These are phyloP conservation scores for Aspergillus egyptiacus DNA, from an alignment of 495 filamentous ascomycete species.

Conservation along the genomic window DNA sequence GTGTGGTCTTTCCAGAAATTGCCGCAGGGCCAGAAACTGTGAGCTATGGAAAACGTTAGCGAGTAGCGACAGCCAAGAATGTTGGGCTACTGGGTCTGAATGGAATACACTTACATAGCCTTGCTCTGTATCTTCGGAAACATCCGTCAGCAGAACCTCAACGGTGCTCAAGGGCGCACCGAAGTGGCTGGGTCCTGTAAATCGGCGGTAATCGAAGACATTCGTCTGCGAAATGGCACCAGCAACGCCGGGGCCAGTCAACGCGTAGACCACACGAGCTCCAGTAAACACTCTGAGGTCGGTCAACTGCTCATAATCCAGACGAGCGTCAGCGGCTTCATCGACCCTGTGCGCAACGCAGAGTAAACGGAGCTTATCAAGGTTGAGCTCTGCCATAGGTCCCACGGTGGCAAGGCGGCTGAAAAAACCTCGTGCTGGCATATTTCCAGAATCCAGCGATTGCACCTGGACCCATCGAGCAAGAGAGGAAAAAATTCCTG, in stretches of 20 bases:
- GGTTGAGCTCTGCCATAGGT: slow-evolving; percentile 55
- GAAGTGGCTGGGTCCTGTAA: slow-evolving; percentile 60
- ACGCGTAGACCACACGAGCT: slow-evolving; percentile 76
- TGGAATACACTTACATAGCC: slow-evolving; percentile 52
- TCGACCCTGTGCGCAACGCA: slow-evolving; percentile 37
- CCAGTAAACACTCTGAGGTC: slow-evolving; percentile 76
- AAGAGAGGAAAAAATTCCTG: slow-evolving; percentile 48
- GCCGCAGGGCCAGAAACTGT: slow-evolving; percentile 38
- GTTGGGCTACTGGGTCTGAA: neutral
- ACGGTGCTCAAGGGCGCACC: slow-evolving; percentile 73
- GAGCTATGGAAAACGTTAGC: slow-evolving; percentile 23
- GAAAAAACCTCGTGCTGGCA: slow-evolving; percentile 43
- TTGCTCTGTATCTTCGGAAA: slow-evolving; percentile 53
- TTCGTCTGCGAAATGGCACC: slow-evolving; percentile 80
- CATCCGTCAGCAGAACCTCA: slow-evolving; percentile 62
- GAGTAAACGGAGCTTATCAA: slow-evolving; percentile 62
- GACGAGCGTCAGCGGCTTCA: slow-evolving; percentile 27
- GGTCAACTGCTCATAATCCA: slow-evolving; percentile 63
- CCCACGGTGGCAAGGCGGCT: slow-evolving; percentile 48
- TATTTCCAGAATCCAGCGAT: slow-evolving; percentile 63
- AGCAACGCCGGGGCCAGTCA: slow-evolving; percentile 74
- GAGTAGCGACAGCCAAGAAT: neutral
- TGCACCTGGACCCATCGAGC: slow-evolving; percentile 65
- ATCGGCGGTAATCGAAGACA: slow-evolving; percentile 77
- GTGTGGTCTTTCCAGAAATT: slow-evolving; percentile 25